Base-by-base conservation (phyloP, 495 filamentous ascomycete genomes). In the Thermochaetoides thermophila region DNA sequence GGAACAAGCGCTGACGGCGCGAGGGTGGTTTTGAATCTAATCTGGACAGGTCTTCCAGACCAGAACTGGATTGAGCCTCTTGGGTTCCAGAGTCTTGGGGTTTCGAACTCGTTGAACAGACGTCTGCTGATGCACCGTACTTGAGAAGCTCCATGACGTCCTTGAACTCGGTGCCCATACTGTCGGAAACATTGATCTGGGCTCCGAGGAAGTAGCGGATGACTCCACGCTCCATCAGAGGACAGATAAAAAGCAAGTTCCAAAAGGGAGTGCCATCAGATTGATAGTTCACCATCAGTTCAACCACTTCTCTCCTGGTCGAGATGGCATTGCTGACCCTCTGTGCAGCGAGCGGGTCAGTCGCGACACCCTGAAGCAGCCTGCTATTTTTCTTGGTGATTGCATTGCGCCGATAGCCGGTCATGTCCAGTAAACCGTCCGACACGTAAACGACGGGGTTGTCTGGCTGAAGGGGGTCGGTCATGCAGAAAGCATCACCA, bases 151-250 rank as follows among this genome's bases (percentile, higher is more conserved):
- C 51, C 33, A 74, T 27, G 10, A 74, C 52, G 34, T 69, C 66
- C 13, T 58, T 57, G 31, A 50, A 49, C 0, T 45, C 38, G 27
- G 52, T 55, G 24, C 61, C 63, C 37, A 73, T 60, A 8, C 57
- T 62, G 9, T 62, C 63, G 1, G 65, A 70, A 27, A 69, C 62
- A 39, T 73, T 68, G 44, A 74, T 61, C 46, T 74, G 69, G 0
- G 54, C 69, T 6, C 69, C 69, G 8, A 74, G 57, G 37, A 57
- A 68, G 55, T 59, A 72, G 0, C 46, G 47, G 3, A 64, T 34
- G 12, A 47, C 54, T 1, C 66, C 68, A 1, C 55, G 33, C 15
- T 52, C 54, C 30, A 63, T 53, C 3, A 74, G 46, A 0, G 69
- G 69, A 18, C 66, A 60, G 18, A 64, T 44, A 34, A 69, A 68